phyloP scores from a whole-genome alignment of 1,139 yeast species.

The Yamadazyma buinensis region DNA sequence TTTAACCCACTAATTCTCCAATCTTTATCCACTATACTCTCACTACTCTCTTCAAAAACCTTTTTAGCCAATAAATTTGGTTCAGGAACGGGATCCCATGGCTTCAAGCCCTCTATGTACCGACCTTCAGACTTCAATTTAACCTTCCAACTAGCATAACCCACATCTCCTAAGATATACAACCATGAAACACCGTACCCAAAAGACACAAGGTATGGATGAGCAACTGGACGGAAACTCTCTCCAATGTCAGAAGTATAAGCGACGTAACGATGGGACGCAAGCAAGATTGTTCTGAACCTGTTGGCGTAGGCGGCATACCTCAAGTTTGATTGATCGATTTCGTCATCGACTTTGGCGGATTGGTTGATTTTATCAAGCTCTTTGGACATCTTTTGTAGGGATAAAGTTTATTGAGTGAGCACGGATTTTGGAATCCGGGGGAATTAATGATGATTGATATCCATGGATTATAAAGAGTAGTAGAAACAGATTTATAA shows the following conservation, averaged over 20 bases:
- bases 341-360: constrained; percentile 11
- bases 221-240: constrained; percentile 84
- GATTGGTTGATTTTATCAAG: constrained; percentile 6
- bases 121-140: constrained; percentile 65
- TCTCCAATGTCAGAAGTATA: constrained; percentile 88
- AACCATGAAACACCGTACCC: constrained; percentile 80
- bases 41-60: constrained; percentile 22
- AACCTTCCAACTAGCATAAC: constrained; percentile 73
- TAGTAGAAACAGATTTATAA: too few relatives aligned
- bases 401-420: too few relatives aligned
- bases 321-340: constrained; percentile 40
- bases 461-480: too few relatives aligned
- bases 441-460: too few relatives aligned
- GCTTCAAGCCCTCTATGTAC: constrained; percentile 57
- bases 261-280: constrained; percentile 83
- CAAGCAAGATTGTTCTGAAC: constrained; percentile 61
- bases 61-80: constrained; percentile 39
- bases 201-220: constrained; percentile 56
- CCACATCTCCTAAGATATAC: constrained; percentile 75
- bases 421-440: too few relatives aligned
- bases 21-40: constrained; percentile 43
- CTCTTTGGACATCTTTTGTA: constrained; percentile 1
- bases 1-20: constrained; percentile 66
- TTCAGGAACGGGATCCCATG: constrained; percentile 56
- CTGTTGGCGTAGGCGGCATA: constrained; percentile 83